Evolutionary conservation across 2,329 filamentous ascomycete genomes (phyloP).

Genomic region (Fusarium sp.): DNA sequence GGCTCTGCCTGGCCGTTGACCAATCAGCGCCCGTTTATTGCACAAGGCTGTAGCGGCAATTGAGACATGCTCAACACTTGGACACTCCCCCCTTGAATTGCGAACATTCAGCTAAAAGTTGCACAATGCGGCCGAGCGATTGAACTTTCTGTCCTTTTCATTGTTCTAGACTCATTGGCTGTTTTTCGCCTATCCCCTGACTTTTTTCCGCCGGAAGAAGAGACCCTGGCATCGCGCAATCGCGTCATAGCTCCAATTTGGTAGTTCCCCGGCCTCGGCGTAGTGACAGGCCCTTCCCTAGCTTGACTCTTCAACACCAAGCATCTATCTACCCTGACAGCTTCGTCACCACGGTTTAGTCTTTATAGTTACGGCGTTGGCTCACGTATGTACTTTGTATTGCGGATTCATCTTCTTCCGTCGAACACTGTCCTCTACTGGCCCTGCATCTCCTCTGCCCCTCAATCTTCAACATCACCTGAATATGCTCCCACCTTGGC

Average conservation of each 20-base stretch:
- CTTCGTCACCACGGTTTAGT: constrained; percentile 1
- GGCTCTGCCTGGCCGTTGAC: background rate
- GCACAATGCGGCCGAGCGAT: constrained; percentile 21
- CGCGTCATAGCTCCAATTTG: constrained; percentile 32
- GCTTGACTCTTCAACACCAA: constrained; percentile 21
- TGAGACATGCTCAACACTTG: background rate
- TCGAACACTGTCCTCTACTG: background rate
- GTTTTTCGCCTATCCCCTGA: background rate
- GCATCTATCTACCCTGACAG: constrained; percentile 1
- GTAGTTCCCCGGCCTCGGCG: constrained; percentile 34
- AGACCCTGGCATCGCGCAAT: constrained; percentile 30
- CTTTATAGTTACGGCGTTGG: background rate
- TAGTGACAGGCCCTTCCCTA: constrained; percentile 10
- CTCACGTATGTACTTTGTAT: background rate
- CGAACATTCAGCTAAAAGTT: constrained; percentile 22
- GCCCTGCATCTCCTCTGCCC: constrained; percentile 3
- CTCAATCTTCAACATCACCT: constrained; percentile 4
- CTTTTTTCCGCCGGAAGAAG: constrained; percentile 1
- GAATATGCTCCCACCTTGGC: background rate
- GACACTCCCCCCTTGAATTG: constrained; percentile 5
- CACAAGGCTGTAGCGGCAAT: constrained; percentile 18
- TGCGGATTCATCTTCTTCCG: background rate
- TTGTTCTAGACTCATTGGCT: background rate
- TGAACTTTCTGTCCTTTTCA: background rate
- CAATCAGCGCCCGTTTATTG: background rate